These are phyloP conservation scores for Parasarocladium wereldwijsianum DNA, from an alignment of 2,329 filamentous ascomycete species.

Conservation along the genomic window DNA sequence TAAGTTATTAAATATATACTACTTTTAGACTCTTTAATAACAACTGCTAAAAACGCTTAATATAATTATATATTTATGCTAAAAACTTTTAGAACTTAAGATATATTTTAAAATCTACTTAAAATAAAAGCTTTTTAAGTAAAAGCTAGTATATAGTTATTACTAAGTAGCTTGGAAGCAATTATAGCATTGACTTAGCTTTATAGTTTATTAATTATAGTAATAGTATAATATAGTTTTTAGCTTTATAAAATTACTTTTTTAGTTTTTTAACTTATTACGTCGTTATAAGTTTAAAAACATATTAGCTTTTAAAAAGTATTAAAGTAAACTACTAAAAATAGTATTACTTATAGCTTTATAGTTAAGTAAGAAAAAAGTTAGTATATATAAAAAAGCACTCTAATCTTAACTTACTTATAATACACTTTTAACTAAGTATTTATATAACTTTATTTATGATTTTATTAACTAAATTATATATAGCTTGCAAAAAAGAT, in stretches of 20 bases:
- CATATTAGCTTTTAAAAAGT: neutral
- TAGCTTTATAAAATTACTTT: no score
- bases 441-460: no score
- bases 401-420: neutral
- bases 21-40: neutral
- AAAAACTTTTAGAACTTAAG: neutral
- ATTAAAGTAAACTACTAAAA: no score
- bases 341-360: no score
- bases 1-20: neutral
- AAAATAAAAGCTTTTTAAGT: neutral
- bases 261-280: no score
- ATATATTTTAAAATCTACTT: neutral
- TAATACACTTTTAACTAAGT: constrained; percentile 1
- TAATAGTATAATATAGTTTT: neutral
- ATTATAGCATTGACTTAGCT: neutral
- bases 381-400: neutral
- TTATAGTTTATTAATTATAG: neutral
- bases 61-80: neutral
- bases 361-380: no score
- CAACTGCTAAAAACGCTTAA: neutral
- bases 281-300: neutral
- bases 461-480: no score
- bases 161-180: neutral
- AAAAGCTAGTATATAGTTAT: neutral
- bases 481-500: no score